Conservation (phyloP, 345 rosid genomes). For the Excoecaria cochinchinensis region DNA sequence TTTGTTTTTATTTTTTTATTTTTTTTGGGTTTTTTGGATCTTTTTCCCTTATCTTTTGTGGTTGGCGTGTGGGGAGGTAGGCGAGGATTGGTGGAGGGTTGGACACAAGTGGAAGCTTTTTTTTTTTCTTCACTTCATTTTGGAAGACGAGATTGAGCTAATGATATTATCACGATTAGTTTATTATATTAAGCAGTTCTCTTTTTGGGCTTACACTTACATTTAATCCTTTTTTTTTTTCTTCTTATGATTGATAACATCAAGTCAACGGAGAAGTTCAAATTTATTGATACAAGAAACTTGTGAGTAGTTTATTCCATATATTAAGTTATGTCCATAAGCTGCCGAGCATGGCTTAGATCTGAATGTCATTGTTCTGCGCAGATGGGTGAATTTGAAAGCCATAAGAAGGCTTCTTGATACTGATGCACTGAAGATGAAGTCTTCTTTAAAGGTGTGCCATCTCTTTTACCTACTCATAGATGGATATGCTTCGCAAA, state of each 20-base stretch:
- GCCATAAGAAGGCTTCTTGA: slow-evolving; percentile 49
- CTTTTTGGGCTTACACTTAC: slow-evolving; percentile 6
- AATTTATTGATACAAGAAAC: slow-evolving; percentile 47
- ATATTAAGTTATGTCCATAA: neutral
- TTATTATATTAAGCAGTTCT: slow-evolving; percentile 9
- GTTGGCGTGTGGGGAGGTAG: neutral
- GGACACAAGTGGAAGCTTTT: neutral
- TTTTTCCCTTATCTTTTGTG: neutral
- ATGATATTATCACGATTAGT: neutral
- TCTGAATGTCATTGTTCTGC: slow-evolving; percentile 14
- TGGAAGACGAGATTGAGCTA: neutral
- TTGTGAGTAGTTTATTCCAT: slow-evolving; percentile 40
- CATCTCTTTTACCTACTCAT: neutral
- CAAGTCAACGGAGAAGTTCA: slow-evolving; percentile 42
- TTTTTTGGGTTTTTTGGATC: neutral
- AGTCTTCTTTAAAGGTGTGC: slow-evolving; percentile 35
- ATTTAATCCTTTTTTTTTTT: slow-evolving; percentile 5
- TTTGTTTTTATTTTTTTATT: no score
- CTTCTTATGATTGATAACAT: slow-evolving; percentile 20
- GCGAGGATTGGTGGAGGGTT: neutral
- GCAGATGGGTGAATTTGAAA: slow-evolving; percentile 57
- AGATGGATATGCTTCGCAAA: neutral
- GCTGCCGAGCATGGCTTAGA: slow-evolving; percentile 8
- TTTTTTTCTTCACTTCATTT: slow-evolving; percentile 11
- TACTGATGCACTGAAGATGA: slow-evolving; percentile 35